Base-by-base conservation (phyloP, 768 basidiomycete species). In the Calocybe indica region DNA sequence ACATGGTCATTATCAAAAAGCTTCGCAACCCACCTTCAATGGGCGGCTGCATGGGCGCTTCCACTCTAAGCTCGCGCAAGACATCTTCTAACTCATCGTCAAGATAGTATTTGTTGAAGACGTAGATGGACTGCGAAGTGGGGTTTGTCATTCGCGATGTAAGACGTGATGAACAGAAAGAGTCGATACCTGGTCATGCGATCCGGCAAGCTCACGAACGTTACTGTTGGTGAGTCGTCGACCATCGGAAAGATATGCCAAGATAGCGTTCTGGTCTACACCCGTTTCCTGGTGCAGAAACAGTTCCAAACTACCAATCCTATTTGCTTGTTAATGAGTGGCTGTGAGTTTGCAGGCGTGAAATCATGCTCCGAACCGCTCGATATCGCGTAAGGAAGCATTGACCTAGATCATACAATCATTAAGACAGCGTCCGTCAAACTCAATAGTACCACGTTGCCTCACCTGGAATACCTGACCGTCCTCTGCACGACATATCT, bases 181-280 rank as follows among this genome's bases (percentile, higher is more conserved):
- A 22, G 22, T 22, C 4, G 22, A 11, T 5, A 88, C 88, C 74
- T 90, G 87, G 64, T 87, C 85, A 57, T 82, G 79, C 14, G 78
- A 70, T 42, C 84, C 83, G 33, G 80, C 85, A 35, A 92, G 67
- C 55, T 92, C 90, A 33, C 86, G 77, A 47, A 90, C 62, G 59
- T 89, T 91, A 50, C 78, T 76, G 45, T 72, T 82, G 13, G 78
- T 79, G 14, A 92, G 65, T 44, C 90, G 78, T 38, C 80, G 75
- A 3, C 89, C 89, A 60, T 92, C 88, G 5, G 89, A 80, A 30
- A 90, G 73, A 63, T 88, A 92, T 2, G 86, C 86, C 31, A 92
- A 68, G 7, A 85, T 73, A 15, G 79, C 78, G 40, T 85, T 82
- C 53, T 79, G 75, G 42, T 83, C 80, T 12, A 90, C 70, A 6